Base-by-base conservation (phyloP, 2,329 filamentous ascomycete species). In the Botrytis paeoniae region DNA sequence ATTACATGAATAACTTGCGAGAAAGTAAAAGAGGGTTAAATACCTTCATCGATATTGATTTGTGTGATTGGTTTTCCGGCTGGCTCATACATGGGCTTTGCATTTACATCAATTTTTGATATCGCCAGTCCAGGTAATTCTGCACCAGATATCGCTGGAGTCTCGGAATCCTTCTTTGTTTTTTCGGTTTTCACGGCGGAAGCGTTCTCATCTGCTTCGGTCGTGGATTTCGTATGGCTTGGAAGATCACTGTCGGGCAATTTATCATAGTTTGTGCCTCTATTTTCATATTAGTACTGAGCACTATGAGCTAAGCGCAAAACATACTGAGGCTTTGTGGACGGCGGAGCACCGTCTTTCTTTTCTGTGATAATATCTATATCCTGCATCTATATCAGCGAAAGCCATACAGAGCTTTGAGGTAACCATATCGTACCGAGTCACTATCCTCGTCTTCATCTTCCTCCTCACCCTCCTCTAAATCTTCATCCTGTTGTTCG, bases 81-180 rank as follows among this genome's bases (percentile, higher is more conserved):
- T 4, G 87, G 85, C 29, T 92, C 90, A 81, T 97, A 95, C 3
- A 92, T 84, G 0, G 96, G 95, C 75, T 94, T 93, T 6, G 88
- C 92, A 81, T 97, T 90, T 71, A 98, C 88, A 80, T 98, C 93
- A 75, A 98, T 88, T 66, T 89, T 95, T 20, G 94, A 97, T 73
- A 92, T 95, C 59, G 92, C 84, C 82, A 94, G 84, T 81, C 96
- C 85, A 77, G 91, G 84, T 75, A 85, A 79, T 75, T 87, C 83
- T 82, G 84, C 87, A 82, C 84, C 89, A 43, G 82, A 81, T 9
- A 79, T 73, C 20, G 78, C 78, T 73, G 82, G 82, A 7, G 83
- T 77, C 6, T 54, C 61, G 37, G 70, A 20, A 25, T 81, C 79
- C 54, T 80, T 81, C n/a, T 73, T 70, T 10, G 73, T 29, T 75